Evolutionary conservation across 306 rosid species (phyloP).

Genomic region (Begonia fuchsioides): DNA sequence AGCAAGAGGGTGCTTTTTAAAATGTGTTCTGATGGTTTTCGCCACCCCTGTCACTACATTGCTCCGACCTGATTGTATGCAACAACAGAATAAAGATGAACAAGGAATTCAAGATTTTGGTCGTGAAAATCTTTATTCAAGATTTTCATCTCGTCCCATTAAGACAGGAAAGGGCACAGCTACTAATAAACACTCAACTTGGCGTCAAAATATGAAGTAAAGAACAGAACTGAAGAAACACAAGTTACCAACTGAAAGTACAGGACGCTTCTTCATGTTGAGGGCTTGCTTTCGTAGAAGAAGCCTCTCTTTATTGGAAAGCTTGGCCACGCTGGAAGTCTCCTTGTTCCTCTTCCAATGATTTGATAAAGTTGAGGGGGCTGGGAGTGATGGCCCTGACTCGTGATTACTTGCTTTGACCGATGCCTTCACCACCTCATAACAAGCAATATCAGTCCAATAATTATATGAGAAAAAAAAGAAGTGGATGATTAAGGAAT

Average conservation of each 20-base stretch:
- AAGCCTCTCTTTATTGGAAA: slow-evolving; percentile 76
- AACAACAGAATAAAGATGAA: slow-evolving; percentile 6
- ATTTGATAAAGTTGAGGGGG: slow-evolving; percentile 14
- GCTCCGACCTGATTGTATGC: slow-evolving; percentile 45
- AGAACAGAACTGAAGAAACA: too few species aligned
- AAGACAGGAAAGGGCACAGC: too few species aligned
- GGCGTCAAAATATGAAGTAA: too few species aligned
- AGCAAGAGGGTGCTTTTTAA: slow-evolving; percentile 62
- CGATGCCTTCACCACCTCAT: slow-evolving; percentile 20
- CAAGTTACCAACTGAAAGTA: slow-evolving; percentile 52
- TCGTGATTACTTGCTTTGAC: slow-evolving; percentile 15
- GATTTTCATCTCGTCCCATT: too few species aligned
- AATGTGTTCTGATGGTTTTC: slow-evolving; percentile 52
- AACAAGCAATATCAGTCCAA: slow-evolving; percentile 9
- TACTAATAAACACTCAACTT: too few species aligned
- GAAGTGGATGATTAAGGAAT: slow-evolving; percentile 5
- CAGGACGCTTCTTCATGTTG: slow-evolving; percentile 55
- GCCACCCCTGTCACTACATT: slow-evolving; percentile 64
- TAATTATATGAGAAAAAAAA: slow-evolving; percentile 4
- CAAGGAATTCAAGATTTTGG: not conserved
- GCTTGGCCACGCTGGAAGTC: slow-evolving; percentile 27
- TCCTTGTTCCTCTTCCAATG: slow-evolving; percentile 6
- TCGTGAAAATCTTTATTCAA: too few species aligned
- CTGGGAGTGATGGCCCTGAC: slow-evolving; percentile 13
- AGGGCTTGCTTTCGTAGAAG: slow-evolving; percentile 76